Evolutionary conservation across 2,329 filamentous ascomycete genomes (phyloP), one percentile per base, ranked within the genome.

Genomic region (Stylonectria norvegica): DNA sequence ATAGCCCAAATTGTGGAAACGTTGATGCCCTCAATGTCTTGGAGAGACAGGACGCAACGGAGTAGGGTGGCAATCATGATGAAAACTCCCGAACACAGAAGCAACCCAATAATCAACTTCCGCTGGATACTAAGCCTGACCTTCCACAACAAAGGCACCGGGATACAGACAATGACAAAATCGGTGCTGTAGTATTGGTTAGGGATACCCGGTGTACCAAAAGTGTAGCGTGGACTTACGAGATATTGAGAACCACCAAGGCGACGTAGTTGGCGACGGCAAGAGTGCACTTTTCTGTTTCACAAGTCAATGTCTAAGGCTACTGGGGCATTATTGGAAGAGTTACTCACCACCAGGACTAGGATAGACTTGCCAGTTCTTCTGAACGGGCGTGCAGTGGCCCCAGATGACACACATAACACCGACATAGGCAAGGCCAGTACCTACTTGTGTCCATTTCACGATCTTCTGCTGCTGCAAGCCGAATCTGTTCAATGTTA

Each of bases 21-120:
- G 41, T 68, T 66, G 51, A 69, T 64, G 12, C 57, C 58, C 14
- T 63, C 33, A 25, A 67, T 62, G 18, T 61, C 53, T 18, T 56
- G 45, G 0, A 71, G 53, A 10, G 62, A 67, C 4, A 67, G 45
- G 23, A 68, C 44, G 38, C 65, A 69, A n/a, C 68, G 66, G 23
- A 71, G 54, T 0, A 71, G 45, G 1, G 67, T 63, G 16, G 67
- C 66, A 6, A 64, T 47, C 43, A 71, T 68, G 39, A 70, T 62
- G 43, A 71, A 71, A n/a, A 71, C 27, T 4, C 68, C 67, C 3
- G 67, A 65, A 36, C 64, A 71, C 9, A 71, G 64, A 0, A 69
- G 55, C 4, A 67, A 20, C 1, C 61, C 60, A 30, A 69, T 63
- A 12, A 65, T 50, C 3, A 70, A 14, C 49, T 71, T 70, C 37